These are phyloP conservation scores for Saccharum officinarum DNA, from an alignment of 176 grass and related monocot species.

Conservation along the genomic window DNA sequence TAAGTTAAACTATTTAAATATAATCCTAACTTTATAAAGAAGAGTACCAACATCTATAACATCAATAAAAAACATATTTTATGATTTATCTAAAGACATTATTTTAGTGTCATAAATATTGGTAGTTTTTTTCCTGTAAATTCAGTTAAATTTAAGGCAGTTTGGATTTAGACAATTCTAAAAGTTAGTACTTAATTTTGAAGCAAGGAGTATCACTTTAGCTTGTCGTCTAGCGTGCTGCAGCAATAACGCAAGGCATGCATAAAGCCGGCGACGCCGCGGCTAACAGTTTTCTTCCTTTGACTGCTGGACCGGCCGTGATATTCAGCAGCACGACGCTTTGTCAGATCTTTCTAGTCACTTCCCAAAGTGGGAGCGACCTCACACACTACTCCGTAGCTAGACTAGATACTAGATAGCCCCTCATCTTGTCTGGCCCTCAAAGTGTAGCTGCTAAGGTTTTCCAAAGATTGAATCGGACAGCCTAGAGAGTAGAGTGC, in stretches of 20 bases:
- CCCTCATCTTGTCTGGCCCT: not conserved
- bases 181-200: no score
- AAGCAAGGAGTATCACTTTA: not conserved
- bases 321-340: not conserved
- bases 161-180: no score
- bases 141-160: no score
- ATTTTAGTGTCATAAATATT: no score
- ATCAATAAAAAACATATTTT: no score
- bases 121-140: no score
- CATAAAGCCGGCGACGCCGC: slow-evolving; percentile 27
- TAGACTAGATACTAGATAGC: not conserved
- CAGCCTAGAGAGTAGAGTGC: not conserved
- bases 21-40: no score
- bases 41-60: no score
- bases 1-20: no score
- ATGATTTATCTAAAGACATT: no score
- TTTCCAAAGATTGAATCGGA: not conserved
- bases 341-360: slow-evolving; percentile 44
- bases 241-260: not conserved
- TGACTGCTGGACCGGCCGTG: slow-evolving; percentile 26
- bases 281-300: slow-evolving; percentile 29
- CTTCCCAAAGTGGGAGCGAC: slow-evolving; percentile 21
- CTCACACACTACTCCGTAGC: slow-evolving; percentile 6
- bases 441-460: not conserved
- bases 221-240: not conserved